Evolutionary conservation across 495 filamentous ascomycete genomes (phyloP).

Genomic region (Pseudomonodictys pantanalensis): DNA sequence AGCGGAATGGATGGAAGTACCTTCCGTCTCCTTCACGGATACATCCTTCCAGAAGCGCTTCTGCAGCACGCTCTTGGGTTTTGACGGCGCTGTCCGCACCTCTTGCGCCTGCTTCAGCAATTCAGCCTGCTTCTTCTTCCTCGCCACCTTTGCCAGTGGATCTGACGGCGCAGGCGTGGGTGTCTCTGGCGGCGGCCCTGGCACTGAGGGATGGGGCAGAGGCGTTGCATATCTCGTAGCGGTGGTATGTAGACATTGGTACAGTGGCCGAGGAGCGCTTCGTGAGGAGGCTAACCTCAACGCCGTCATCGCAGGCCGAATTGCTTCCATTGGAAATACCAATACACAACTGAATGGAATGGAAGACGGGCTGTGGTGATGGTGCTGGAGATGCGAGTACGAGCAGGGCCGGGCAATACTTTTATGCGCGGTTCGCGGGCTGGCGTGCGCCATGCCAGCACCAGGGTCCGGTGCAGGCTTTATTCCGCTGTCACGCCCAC

Average conservation of each 20-base stretch:
- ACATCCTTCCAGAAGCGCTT: conserved; percentile 87
- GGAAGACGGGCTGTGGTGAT: not conserved
- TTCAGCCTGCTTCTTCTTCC: conserved; percentile 56
- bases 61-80: conserved; percentile 51
- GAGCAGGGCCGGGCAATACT: too few relatives aligned
- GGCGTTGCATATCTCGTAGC: conserved; percentile 53
- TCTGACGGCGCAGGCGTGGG: conserved; percentile 59
- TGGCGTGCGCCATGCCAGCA: not conserved
- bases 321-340: conserved; percentile 9
- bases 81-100: conserved; percentile 42
- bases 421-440: conserved; percentile 3
- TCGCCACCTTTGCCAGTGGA: conserved; percentile 50
- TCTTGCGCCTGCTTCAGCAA: conserved; percentile 50
- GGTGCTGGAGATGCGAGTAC: not conserved
- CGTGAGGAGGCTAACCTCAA: conserved; percentile 6
- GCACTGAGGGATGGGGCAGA: conserved; percentile 65
- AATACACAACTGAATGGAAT: not conserved
- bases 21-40: conserved; percentile 56
- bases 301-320: conserved; percentile 12
- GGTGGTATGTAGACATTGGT: conserved; percentile 53
- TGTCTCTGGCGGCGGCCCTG: conserved; percentile 79
- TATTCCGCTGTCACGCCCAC: conserved; percentile 1
- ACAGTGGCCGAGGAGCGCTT: conserved; percentile 12
- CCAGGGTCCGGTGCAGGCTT: too few relatives aligned
- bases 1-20: conserved; percentile 35